phyloP scores from a whole-genome alignment of 805 yeast genomes.

The Saccharomycopsis fibuligera region DNA sequence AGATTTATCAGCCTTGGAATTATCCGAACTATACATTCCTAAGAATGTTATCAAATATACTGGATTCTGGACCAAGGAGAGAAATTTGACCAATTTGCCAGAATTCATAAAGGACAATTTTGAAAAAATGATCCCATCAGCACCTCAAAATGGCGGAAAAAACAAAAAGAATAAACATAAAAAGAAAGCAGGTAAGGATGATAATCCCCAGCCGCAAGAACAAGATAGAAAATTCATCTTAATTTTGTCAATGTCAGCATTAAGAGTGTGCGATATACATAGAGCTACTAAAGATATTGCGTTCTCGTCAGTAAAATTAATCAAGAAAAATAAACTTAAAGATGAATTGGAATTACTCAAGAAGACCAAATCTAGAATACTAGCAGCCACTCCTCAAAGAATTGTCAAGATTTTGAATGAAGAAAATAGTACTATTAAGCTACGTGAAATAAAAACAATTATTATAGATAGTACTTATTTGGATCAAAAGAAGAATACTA shows the following conservation, averaged over 20 bases:
- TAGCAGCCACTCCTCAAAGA: constrained; percentile 63
- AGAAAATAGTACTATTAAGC: constrained; percentile 36
- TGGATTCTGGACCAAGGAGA: constrained; percentile 44
- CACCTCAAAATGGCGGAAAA: constrained; percentile 2
- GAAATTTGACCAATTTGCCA: constrained; percentile 51
- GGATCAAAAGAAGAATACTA: constrained; percentile 51
- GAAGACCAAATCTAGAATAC: constrained; percentile 41
- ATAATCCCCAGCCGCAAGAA: constrained; percentile 24
- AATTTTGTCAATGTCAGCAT: constrained; percentile 67
- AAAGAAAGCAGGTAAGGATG: constrained; percentile 22
- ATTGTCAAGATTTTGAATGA: constrained; percentile 40
- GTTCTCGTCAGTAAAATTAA: constrained; percentile 57
- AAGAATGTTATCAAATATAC: constrained; percentile 53
- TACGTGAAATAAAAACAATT: constrained; percentile 40
- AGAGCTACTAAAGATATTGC: constrained; percentile 49
- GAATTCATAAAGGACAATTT: constrained; percentile 49
- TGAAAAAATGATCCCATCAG: constrained; percentile 30
- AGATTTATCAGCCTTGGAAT: constrained; percentile 69
- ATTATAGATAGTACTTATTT: constrained; percentile 56
- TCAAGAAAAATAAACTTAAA: constrained; percentile 64
- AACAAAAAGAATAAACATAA: constrained; percentile 8
- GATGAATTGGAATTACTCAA: constrained; percentile 42
- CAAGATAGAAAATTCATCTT: constrained; percentile 17
- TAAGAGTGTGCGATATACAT: constrained; percentile 81
- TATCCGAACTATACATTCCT: constrained; percentile 54